Evolutionary conservation across 148 eudicot genomes (phyloP), one percentile per base, ranked within the genome.

Genomic region (Silene uniflora): DNA sequence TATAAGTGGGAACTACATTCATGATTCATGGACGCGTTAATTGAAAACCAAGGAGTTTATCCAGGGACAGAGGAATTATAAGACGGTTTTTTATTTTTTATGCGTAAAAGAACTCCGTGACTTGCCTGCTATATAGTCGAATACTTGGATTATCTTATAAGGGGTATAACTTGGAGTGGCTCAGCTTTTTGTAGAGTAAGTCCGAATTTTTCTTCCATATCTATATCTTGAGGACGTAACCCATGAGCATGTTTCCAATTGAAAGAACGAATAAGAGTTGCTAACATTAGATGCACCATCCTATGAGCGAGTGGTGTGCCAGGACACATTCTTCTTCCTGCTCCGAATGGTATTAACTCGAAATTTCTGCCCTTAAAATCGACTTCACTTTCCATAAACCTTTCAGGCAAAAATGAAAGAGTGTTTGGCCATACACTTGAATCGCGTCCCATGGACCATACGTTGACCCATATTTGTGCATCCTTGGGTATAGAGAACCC

Each of bases 401-500:
- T 80, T 25, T 84, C 86, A 0, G 86, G 83, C 10, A 22, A 10
- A 77, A 83, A 80, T 4, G 73, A 17, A 8, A 44, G 67, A 2
- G 79, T 56, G 22, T 80, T 10, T 0, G 65, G 2, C 86, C 86
- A 83, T 22, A 75, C 69, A 52, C 17, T 66, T 24, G 79, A 59
- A 66, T 80, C 76, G 8, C 74, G 74, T 3, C 79, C 79, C 76
- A 81, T 79, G 0, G 75, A 73, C 85, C 87, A 85, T 61, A 79
- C 70, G 55, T 85, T 82, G 7, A 85, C 77, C 77, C 79, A 76
- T 7, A 82, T 10, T 16, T 79, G 87, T 55, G 87, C 58, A 61
- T 72, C 22, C 42, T 79, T 82, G 8, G 87, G 85, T n/a, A 85
- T 79, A 0, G 11, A 10, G 17, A 32, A 85, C 22, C 77, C 81